These are phyloP conservation scores for Yamadazyma atmosphaerica DNA, from an alignment of 1,139 yeast species.

Conservation along the genomic window DNA sequence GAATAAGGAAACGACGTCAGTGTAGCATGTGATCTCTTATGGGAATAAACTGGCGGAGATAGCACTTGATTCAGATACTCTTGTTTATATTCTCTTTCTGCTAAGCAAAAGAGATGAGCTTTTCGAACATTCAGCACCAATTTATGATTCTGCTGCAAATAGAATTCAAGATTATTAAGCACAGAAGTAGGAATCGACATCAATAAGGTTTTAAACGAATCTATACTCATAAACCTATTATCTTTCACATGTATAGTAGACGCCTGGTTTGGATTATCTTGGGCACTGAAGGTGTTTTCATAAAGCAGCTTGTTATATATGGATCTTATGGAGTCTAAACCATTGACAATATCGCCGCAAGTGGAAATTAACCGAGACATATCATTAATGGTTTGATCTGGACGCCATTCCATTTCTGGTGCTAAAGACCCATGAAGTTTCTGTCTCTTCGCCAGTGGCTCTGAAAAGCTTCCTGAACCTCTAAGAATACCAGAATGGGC, in stretches of 20 bases:
- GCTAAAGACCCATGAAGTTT: not conserved
- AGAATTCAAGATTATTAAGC: constrained; percentile 10
- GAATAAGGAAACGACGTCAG: not conserved
- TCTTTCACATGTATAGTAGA: not conserved
- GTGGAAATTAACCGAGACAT: constrained; percentile 1
- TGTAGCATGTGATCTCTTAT: not conserved
- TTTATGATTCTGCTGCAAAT: constrained; percentile 6
- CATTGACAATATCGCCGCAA: constrained; percentile 1
- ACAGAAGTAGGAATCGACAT: constrained; percentile 9
- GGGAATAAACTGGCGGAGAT: not conserved
- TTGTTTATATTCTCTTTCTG: not conserved
- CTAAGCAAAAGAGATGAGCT: constrained; percentile 4
- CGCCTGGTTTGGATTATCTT: not conserved
- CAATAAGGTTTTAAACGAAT: not conserved
- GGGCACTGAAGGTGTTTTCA: not conserved
- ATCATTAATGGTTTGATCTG: not conserved
- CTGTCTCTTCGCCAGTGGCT: not conserved
- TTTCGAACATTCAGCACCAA: constrained; percentile 6
- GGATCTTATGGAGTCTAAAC: constrained; percentile 1
- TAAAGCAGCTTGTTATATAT: constrained; percentile 4
- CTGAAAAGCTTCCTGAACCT: not conserved
- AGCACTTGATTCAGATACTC: not conserved
- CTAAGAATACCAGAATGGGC: not conserved
- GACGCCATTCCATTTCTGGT: not conserved
- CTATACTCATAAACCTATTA: not conserved